Conservation (phyloP, 495 filamentous ascomycete genomes). For the Astrothelium subdiscretum region DNA sequence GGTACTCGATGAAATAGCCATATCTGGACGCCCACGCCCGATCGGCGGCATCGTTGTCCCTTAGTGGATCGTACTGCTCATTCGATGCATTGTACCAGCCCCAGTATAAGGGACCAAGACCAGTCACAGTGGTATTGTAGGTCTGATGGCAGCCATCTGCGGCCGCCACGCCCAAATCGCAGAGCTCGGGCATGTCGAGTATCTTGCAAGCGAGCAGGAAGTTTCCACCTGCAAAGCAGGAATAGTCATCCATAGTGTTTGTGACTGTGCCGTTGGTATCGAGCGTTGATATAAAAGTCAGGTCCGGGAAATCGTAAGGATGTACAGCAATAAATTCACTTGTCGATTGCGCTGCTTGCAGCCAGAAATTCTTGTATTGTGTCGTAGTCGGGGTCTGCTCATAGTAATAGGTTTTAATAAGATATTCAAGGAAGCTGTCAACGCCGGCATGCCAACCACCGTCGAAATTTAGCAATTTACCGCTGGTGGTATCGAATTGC, state of each 20-base stretch:
- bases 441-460: slow-evolving; percentile 14
- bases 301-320: slow-evolving; percentile 10
- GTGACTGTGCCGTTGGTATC: slow-evolving; percentile 16
- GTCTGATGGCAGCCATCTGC: slow-evolving; percentile 17
- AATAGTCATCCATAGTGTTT: slow-evolving; percentile 29
- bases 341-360: slow-evolving; percentile 27
- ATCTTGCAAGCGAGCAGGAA: slow-evolving; percentile 77
- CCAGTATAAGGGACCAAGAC: slow-evolving; percentile 23
- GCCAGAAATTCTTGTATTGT: slow-evolving; percentile 27
- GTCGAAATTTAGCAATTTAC: slow-evolving; percentile 10
- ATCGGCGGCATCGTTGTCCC: slow-evolving; percentile 6
- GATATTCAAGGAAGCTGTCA: slow-evolving; percentile 25
- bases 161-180: slow-evolving; percentile 65
- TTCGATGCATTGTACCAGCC: slow-evolving; percentile 12
- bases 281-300: slow-evolving; percentile 17
- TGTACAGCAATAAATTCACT: slow-evolving; percentile 20
- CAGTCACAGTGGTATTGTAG: slow-evolving; percentile 16
- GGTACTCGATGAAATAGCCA: slow-evolving; percentile 11
- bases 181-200: slow-evolving; percentile 49
- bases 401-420: slow-evolving; percentile 30
- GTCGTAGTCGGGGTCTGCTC: slow-evolving; percentile 17
- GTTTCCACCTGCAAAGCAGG: slow-evolving; percentile 94
- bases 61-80: slow-evolving; percentile 5
- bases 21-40: slow-evolving; percentile 8
- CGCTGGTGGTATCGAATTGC: slow-evolving; percentile 12